Conservation (phyloP, 148 eudicot species). For the Chenopodium berlandieri region DNA sequence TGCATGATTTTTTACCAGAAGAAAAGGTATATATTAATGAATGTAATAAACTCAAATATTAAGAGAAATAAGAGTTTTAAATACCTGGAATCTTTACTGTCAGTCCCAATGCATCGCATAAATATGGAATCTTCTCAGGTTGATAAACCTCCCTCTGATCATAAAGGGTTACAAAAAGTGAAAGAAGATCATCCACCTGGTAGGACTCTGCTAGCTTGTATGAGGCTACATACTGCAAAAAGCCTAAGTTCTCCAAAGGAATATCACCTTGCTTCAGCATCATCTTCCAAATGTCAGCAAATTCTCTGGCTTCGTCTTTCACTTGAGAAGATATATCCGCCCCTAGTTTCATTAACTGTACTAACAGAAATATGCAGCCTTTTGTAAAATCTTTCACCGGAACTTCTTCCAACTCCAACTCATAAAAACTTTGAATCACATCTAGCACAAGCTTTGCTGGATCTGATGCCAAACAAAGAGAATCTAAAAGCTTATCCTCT, state of each 20-base stretch:
- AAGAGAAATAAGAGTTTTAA: background rate
- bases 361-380: slow-evolving; percentile 17
- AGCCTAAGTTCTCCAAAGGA: slow-evolving; percentile 10
- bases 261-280: background rate
- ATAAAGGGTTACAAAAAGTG: slow-evolving; percentile 8
- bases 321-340: slow-evolving; percentile 20
- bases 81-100: slow-evolving; percentile 19
- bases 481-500: slow-evolving; percentile 15
- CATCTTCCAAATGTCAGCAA: slow-evolving; percentile 12
- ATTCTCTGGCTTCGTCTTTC: slow-evolving; percentile 16
- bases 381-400: background rate
- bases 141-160: background rate
- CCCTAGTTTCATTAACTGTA: slow-evolving; percentile 19
- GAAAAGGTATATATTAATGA: background rate
- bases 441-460: slow-evolving; percentile 43
- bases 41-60: background rate
- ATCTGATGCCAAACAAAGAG: slow-evolving; percentile 27
- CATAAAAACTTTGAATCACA: slow-evolving; percentile 22
- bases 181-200: background rate
- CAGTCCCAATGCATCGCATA: slow-evolving; percentile 22
- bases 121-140: slow-evolving; percentile 5
- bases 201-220: background rate
- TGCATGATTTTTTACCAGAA: background rate
- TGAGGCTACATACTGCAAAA: slow-evolving; percentile 15
- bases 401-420: slow-evolving; percentile 1